Base-by-base conservation (phyloP, 2,329 filamentous ascomycete species). In the Rhexocercosporidium sp. region DNA sequence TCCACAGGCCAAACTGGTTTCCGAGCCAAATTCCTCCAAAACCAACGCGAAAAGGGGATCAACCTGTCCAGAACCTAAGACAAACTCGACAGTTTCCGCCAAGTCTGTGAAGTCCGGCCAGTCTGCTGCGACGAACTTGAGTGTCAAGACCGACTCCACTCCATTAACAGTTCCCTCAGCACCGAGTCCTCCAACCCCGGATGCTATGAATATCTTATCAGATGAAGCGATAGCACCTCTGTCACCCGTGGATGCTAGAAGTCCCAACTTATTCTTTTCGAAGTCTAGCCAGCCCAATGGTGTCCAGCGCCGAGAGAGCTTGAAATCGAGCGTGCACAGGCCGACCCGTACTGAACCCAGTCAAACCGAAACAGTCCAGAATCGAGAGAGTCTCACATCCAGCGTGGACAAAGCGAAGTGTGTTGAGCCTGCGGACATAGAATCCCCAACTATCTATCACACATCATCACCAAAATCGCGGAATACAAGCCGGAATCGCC, bases 1-100 rank as follows among this genome's bases (percentile, higher is more conserved):
- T 22, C 69, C 73, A 1, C 62, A 72, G 47, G 72, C 70, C 16
- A 73, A 72, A 25, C 68, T 75, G 22, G 57, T 75, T 18, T 71
- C 68, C 1, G 64, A 72, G 41, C 70, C 70, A 9, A 73, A 65
- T 3, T 66, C 69, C 0, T 44, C 66, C 9, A 34, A 34, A 29
- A 34, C 44, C 16, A 14, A 12, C 3, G 16, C 34, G 12, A 44
- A 44, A 14, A n/a, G n/a, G n/a, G 41, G 16, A 44, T 44, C 41
- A 18, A 9, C 12, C 41, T 5, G 7, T 44, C 41, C 41, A 12
- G 41, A 44, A 39, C 8, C 34, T 14, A 39, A 44, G 41, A 20
- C 41, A 44, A 18, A 20, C 41, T 44, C 41, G 5, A 20, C 8
- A 12, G 41, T 44, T 6, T 44, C 41, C 8, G 12, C 41, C 8